These are phyloP conservation scores for Ziziphus jujuba DNA, from an alignment of 306 rosid genomes.

Conservation along the genomic window DNA sequence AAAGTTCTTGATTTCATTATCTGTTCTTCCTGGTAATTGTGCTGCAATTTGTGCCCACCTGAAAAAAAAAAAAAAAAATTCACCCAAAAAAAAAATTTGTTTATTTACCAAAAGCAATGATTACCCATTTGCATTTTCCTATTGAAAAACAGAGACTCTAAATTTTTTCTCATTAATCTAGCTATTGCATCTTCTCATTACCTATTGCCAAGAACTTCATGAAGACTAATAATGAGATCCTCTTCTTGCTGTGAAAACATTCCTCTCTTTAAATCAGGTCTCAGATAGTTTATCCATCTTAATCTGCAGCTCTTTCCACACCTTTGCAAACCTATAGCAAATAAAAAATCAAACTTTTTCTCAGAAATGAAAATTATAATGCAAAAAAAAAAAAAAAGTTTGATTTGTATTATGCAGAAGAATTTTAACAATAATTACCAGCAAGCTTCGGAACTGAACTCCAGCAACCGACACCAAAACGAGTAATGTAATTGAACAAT, in stretches of 20 bases:
- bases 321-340: conserved; percentile 68
- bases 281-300: conserved; percentile 90
- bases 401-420: background rate
- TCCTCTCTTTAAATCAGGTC: conserved; percentile 94
- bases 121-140: conserved; percentile 11
- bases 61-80: conserved; percentile 2
- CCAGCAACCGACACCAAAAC: conserved; percentile 95
- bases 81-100: background rate
- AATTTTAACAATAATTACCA: conserved; percentile 32
- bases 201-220: conserved; percentile 88
- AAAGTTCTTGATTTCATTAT: conserved; percentile 89
- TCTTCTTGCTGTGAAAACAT: conserved; percentile 88
- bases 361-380: background rate
- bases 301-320: conserved; percentile 93
- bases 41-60: conserved; percentile 99
- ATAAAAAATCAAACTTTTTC: conserved; percentile 19
- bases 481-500: conserved; percentile 82
- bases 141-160: background rate
- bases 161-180: background rate
- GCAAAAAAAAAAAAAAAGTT: background rate
- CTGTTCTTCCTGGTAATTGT: conserved; percentile 95
- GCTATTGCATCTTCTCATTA: background rate
- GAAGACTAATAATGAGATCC: conserved; percentile 76
- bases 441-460: conserved; percentile 94
- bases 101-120: background rate